phyloP scores from a whole-genome alignment of 495 filamentous ascomycete species.

The Penicillium tannophilum region DNA sequence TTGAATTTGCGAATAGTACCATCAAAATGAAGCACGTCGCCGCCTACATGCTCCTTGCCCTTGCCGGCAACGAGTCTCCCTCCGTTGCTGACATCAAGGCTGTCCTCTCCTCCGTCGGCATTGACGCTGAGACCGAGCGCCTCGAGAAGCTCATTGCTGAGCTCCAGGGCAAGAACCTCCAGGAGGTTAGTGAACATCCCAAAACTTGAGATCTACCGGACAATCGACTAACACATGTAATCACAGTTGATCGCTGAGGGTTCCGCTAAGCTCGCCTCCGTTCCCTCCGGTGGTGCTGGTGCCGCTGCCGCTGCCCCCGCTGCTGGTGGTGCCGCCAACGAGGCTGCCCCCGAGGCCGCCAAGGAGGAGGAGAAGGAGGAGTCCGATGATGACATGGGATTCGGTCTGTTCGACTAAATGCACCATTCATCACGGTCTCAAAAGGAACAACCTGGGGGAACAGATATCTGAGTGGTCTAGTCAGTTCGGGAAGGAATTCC shows the following conservation, averaged over 20 bases:
- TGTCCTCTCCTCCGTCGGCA: slow-evolving; percentile 92
- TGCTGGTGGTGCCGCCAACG: slow-evolving; percentile 68
- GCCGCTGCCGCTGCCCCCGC: slow-evolving; percentile 62
- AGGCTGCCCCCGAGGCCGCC: slow-evolving; percentile 68
- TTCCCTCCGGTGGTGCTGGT: slow-evolving; percentile 87
- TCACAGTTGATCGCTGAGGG: slow-evolving; percentile 88
- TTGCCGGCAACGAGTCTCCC: slow-evolving; percentile 90
- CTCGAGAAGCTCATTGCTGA: slow-evolving; percentile 82
- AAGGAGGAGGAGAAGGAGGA: slow-evolving; percentile 81
- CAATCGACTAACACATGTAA: slow-evolving; percentile 26
- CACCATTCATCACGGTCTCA: slow-evolving; percentile 23
- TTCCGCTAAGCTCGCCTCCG: slow-evolving; percentile 91
- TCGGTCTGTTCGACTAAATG: slow-evolving; percentile 96
- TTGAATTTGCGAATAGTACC: slow-evolving; percentile 28
- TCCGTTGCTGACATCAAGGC: slow-evolving; percentile 85
- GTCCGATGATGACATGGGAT: slow-evolving; percentile 99
- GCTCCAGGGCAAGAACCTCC: slow-evolving; percentile 96
- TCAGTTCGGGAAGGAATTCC: slow-evolving; percentile 36
- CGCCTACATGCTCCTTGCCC: slow-evolving; percentile 94
- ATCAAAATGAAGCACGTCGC: slow-evolving; percentile 99
- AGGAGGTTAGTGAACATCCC: slow-evolving; percentile 68
- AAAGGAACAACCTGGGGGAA: slow-evolving; percentile 38
- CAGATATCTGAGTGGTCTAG: slow-evolving; percentile 41
- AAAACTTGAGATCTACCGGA: slow-evolving; percentile 4
- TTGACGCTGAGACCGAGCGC: slow-evolving; percentile 90